Evolutionary conservation across 805 yeast genomes (phyloP), one percentile per base, ranked within the genome.

Genomic region (Suhomyces sp.): DNA sequence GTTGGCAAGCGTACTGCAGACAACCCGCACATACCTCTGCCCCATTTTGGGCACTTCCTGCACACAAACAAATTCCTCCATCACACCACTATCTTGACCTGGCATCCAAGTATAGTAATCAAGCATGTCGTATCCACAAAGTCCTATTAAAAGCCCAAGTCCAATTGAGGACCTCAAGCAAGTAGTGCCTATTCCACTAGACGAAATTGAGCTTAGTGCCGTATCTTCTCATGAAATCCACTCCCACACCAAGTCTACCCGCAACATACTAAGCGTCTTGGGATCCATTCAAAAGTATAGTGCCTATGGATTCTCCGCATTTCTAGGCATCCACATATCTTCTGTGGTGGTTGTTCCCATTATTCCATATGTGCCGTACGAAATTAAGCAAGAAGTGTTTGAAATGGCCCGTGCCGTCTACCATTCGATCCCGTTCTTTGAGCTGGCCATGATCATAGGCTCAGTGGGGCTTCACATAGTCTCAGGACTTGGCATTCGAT

Each of bases 351-450:
- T 81, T 1, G 74, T 80, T 0, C 93, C 94, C 0, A 62, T 78
- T 4, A 46, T 72, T 13, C 59, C 59, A 5, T 63, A 65, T 4
- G 60, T 82, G 4, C 78, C 82, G 6, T 52, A 68, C 0, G 73
- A 65, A 0, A 51, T 74, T 2, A 79, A 82, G 2, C 79, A 84
- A 49, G 86, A 84, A 49, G 57, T 83, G 31, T 71, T 88, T 48
- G 80, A 84, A 56, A 72, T 85, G 69, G 83, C 84, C 0, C 73
- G 93, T 38, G 78, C 82, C 15, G 59, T 88, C 0, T 88, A 87
- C 63, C 88, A 84, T 53, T 53, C 60, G 7, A 70, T 75, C 0
- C 77, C 84, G 0, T 57, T 69, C 1, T 66, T 83, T 12, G 93
- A 87, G 61, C 63, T 64, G 6, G 50, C 72, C 0, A 58, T 81